Percentiles rank a stretch among this genome's conserved stretches.
Evolutionary conservation across 1,139 yeast species (phyloP).

Genomic region (Waltiozyma solani): DNA sequence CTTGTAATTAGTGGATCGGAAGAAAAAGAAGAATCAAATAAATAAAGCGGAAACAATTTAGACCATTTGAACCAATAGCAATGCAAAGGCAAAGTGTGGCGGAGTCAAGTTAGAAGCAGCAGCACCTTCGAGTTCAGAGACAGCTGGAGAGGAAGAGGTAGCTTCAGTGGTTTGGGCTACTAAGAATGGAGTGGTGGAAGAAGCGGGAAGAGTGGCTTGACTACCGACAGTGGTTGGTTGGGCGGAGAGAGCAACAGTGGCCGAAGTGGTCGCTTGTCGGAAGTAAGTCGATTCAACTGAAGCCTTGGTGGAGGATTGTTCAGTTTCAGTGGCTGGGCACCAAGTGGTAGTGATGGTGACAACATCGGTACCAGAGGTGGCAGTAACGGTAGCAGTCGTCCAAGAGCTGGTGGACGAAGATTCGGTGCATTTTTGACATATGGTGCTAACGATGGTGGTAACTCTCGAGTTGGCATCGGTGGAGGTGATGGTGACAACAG

Average conservation of each 20-base stretch:
- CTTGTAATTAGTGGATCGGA: too few relatives aligned
- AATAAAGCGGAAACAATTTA: not conserved
- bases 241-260: not conserved
- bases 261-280: not conserved
- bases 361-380: not conserved
- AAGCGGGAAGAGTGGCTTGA: not conserved
- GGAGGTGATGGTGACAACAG: not conserved
- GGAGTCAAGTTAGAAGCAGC: conserved; percentile 1
- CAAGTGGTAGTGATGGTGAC: not conserved
- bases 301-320: not conserved
- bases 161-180: not conserved
- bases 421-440: not conserved
- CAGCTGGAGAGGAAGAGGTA: conserved; percentile 1
- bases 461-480: not conserved
- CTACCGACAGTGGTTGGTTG: not conserved
- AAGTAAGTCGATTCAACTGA: not conserved
- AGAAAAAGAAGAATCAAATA: too few relatives aligned
- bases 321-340: not conserved
- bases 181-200: not conserved
- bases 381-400: not conserved
- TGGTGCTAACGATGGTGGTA: not conserved
- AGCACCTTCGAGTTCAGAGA: conserved; percentile 6
- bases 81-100: conserved; percentile 1
- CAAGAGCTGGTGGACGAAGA: not conserved
- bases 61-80: not conserved